These are phyloP conservation scores for Adansonia digitata DNA, from an alignment of 345 rosid genomes.

Conservation along the genomic window DNA sequence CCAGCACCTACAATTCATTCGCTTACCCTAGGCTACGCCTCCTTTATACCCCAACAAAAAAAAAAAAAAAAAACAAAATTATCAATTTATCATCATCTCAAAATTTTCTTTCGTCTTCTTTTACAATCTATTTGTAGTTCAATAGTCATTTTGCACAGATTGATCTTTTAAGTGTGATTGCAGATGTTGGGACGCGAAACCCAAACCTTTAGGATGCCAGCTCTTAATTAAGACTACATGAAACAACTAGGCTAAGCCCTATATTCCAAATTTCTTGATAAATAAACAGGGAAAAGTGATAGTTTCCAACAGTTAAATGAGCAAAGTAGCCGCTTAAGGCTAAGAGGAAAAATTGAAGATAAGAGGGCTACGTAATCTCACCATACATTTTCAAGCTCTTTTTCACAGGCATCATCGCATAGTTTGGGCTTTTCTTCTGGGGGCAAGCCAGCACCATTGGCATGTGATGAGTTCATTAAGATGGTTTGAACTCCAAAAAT, in stretches of 20 bases:
- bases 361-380: conserved; percentile 55
- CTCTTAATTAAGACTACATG: too few species aligned
- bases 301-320: not conserved
- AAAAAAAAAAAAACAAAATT: too few species aligned
- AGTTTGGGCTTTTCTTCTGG: conserved; percentile 74
- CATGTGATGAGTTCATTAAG: conserved; percentile 27
- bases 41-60: too few species aligned
- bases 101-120: not conserved
- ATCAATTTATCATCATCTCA: not conserved
- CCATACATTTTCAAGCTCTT: conserved; percentile 99
- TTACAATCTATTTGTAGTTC: not conserved
- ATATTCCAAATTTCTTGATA: too few species aligned
- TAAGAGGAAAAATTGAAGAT: conserved; percentile 3
- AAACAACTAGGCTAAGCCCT: too few species aligned
- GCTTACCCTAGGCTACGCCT: too few species aligned
- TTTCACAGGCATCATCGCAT: conserved; percentile 73
- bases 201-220: too few species aligned
- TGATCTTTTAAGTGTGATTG: too few species aligned
- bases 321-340: not conserved
- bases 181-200: too few species aligned
- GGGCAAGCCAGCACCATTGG: conserved; percentile 77
- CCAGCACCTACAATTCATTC: too few species aligned
- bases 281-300: too few species aligned
- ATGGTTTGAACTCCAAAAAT: conserved; percentile 47
- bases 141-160: not conserved